Evolutionary conservation across 345 rosid genomes (phyloP).

Genomic region (Excoecaria cochinchinensis): DNA sequence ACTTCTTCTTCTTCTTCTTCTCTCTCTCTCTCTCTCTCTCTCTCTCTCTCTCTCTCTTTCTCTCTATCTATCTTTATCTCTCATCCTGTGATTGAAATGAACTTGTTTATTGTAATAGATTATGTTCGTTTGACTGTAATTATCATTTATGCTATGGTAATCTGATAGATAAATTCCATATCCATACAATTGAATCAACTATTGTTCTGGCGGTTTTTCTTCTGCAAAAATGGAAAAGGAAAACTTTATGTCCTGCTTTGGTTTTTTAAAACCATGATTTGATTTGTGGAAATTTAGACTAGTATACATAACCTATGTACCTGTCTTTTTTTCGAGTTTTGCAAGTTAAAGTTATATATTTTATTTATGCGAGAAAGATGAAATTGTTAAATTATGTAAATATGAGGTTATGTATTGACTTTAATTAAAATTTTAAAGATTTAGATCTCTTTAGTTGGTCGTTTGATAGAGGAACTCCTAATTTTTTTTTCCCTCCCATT

Average conservation of each 20-base stretch:
- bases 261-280: background rate
- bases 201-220: background rate
- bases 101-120: background rate
- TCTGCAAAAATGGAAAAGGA: background rate
- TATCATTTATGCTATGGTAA: background rate
- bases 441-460: background rate
- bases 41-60: constrained; percentile 3
- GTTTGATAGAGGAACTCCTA: background rate
- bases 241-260: background rate
- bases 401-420: background rate
- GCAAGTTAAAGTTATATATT: background rate
- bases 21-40: constrained; percentile 8
- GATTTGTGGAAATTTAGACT: background rate
- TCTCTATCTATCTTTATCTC: background rate
- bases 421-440: background rate
- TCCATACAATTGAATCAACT: background rate
- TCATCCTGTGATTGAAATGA: background rate
- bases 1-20: background rate
- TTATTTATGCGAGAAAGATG: background rate
- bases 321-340: background rate
- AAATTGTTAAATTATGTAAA: background rate
- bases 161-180: background rate
- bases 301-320: background rate
- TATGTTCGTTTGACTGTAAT: background rate
- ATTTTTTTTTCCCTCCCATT: background rate